Evolutionary conservation across 441 rosid species (phyloP), one percentile per base, ranked within the genome.

Genomic region (Brassica hybrid): DNA sequence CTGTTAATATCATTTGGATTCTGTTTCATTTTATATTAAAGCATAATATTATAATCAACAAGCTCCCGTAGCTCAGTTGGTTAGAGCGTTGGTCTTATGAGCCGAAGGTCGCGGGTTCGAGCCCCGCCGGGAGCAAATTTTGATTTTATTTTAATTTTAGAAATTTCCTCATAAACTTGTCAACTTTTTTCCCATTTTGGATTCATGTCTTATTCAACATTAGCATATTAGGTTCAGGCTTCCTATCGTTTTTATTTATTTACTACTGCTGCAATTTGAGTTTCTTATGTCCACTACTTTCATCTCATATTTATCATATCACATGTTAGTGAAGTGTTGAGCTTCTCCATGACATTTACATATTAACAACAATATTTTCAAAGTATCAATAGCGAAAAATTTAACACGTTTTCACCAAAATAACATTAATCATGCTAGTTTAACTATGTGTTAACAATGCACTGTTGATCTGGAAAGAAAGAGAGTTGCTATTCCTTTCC

Each of bases 81-180:
- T 91, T 90, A 90, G 93, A 90, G 94, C 89, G 90, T 89, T 91
- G 95, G 95, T 94, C 97, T 94, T 93, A 93, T 92, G 94, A 90
- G 94, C 96, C 94, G 90, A 90, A 91, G 92, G 97, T 94, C 92
- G 96, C 90, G 92, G 86, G 90, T 92, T 94, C 91, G 88, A 91
- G 83, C 88, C 94, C 88, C 95, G 93, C 95, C 86, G 92, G 90
- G 88, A 89, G 8, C 48, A 41, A 4, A 4, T 0, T 27, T 4
- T 4, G 6, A 4, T 27, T 27, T 27, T 27, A 5, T 30, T 30
- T 30, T 5, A 30, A 6, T 30, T 30, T 30, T 30, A 30, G 34
- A 30, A 30, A 30, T 30, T 30, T 30, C 34, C 34, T 30, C 7
- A 4, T 4, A 30, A 30, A 30, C 7, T 5, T 30, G 7, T 1